These are phyloP conservation scores for Aspergillus panamensis DNA, from an alignment of 495 filamentous ascomycete species.

Conservation along the genomic window DNA sequence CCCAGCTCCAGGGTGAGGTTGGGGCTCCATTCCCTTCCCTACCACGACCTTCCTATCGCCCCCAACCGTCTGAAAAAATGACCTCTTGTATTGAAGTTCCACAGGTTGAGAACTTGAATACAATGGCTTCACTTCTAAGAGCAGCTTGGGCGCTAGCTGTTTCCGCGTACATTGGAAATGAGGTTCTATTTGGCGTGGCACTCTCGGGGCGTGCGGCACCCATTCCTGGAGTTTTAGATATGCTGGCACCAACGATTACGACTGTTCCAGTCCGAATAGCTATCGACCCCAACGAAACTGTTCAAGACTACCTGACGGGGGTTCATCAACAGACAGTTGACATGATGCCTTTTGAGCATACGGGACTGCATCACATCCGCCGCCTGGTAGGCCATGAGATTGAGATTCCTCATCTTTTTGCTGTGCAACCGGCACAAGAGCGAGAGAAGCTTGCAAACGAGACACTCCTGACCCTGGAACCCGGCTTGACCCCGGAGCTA, in stretches of 20 bases:
- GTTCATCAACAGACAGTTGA: conserved; percentile 14
- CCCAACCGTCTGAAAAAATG: not conserved
- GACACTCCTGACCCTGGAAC: not conserved
- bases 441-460: not conserved
- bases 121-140: conserved; percentile 22
- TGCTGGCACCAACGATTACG: conserved; percentile 43
- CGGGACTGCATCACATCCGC: conserved; percentile 58
- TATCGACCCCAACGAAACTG: conserved; percentile 1
- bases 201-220: conserved; percentile 23
- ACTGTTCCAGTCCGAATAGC: conserved; percentile 54
- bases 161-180: conserved; percentile 20
- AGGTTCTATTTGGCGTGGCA: conserved; percentile 38
- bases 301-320: not conserved
- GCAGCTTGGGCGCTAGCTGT: conserved; percentile 36
- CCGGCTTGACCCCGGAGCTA: not conserved
- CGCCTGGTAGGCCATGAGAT: conserved; percentile 40
- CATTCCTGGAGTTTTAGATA: conserved; percentile 13
- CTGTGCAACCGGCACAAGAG: not conserved
- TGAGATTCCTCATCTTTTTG: not conserved
- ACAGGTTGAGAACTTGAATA: not conserved
- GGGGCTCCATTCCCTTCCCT: conserved; percentile 37
- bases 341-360: conserved; percentile 40
- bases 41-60: conserved; percentile 38
- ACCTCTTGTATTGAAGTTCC: not conserved
- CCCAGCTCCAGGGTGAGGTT: not conserved